Conservation (phyloP, 805 yeast species). For the Starmerella apicola region DNA sequence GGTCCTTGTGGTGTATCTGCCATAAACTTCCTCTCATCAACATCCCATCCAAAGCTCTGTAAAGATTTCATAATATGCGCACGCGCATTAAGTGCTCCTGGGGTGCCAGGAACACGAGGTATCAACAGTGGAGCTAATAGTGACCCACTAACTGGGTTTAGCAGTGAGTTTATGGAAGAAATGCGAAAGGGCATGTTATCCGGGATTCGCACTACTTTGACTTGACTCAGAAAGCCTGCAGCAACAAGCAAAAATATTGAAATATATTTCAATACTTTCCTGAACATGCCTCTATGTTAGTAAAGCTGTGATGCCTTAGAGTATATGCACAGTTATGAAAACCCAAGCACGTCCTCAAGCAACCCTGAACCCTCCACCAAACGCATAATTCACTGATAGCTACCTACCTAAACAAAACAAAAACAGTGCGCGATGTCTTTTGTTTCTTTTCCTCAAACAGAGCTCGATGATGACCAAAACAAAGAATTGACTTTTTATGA, state of each 20-base stretch:
- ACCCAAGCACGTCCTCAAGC: too few species aligned
- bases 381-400: too few species aligned
- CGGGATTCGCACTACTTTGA: too few species aligned
- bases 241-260: too few species aligned
- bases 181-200: neutral
- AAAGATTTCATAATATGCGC: slow-evolving; percentile 25
- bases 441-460: slow-evolving; percentile 16
- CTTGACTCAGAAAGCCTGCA: too few species aligned
- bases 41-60: slow-evolving; percentile 23
- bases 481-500: slow-evolving; percentile 13
- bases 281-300: too few species aligned
- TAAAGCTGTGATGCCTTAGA: too few species aligned
- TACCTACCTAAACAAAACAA: too few species aligned
- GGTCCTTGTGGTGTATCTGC: slow-evolving; percentile 31
- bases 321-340: too few species aligned
- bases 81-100: slow-evolving; percentile 14
- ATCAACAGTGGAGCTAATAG: slow-evolving; percentile 19
- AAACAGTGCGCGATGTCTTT: slow-evolving; percentile 10
- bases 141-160: slow-evolving; percentile 16
- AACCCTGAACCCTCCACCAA: too few species aligned
- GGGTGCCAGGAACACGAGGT: slow-evolving; percentile 21
- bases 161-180: neutral
- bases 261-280: too few species aligned
- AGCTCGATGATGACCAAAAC: slow-evolving; percentile 5
- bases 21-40: slow-evolving; percentile 24